Percentiles rank a stretch among this genome's conserved stretches.
These are phyloP conservation scores for Sporothrix pallida DNA, from an alignment of 2,329 filamentous ascomycete genomes.

Conservation along the genomic window DNA sequence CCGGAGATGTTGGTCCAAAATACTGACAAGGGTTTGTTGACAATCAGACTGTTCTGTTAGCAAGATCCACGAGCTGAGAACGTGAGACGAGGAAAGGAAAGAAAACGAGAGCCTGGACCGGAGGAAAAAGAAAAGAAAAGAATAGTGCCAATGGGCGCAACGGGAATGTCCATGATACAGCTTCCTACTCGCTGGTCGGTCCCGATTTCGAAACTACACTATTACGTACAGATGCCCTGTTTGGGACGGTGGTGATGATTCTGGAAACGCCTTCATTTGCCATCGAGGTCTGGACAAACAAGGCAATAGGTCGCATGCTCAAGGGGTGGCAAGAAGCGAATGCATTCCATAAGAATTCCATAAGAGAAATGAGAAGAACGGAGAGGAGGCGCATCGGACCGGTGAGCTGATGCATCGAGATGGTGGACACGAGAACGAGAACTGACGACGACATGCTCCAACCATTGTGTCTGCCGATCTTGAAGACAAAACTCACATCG, in stretches of 20 bases:
- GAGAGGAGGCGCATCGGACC: not conserved
- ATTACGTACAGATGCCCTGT: constrained; percentile 18
- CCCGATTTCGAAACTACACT: not conserved
- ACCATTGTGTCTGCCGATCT: not conserved
- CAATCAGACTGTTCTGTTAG: not conserved
- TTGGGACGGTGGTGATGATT: constrained; percentile 2
- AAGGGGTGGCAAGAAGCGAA: no score
- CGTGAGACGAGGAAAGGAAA: not conserved
- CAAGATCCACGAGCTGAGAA: constrained; percentile 22
- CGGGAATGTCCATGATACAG: not conserved
- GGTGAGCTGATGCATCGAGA: not conserved
- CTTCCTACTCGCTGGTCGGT: constrained; percentile 3
- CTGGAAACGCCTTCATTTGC: not conserved
- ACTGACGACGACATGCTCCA: not conserved
- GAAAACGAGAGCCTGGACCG: not conserved
- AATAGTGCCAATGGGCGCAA: not conserved
- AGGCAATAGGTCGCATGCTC: no score
- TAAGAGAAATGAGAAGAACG: no score
- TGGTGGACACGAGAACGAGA: not conserved
- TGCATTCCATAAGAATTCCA: no score
- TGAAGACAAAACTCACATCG: not conserved
- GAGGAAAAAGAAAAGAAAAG: not conserved
- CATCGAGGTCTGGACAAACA: no score
- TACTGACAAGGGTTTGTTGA: constrained; percentile 1
- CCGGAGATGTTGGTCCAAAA: not conserved